Evolutionary conservation across 2,329 filamentous ascomycete species (phyloP).

Genomic region (Botryotinia convoluta): DNA sequence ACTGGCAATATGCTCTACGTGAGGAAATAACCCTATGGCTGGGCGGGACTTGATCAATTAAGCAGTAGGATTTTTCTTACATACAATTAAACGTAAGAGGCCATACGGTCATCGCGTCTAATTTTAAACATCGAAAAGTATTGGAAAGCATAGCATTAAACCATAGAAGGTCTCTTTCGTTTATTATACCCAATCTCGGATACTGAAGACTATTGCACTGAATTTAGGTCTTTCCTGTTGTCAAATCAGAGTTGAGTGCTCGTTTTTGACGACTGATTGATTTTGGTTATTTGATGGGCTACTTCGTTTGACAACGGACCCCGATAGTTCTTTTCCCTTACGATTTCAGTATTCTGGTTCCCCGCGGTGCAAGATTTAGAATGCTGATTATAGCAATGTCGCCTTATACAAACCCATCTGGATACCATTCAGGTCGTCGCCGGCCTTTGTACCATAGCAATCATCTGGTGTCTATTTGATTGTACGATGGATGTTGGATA

Average conservation of each 20-base stretch:
- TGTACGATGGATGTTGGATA: too few species aligned
- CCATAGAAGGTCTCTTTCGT: rapidly evolving
- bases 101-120: neutral
- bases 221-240: neutral
- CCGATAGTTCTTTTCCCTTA: neutral
- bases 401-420: too few species aligned
- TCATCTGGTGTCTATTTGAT: too few species aligned
- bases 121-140: neutral
- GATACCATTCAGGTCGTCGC: too few species aligned
- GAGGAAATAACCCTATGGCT: neutral
- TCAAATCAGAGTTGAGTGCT: neutral
- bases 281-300: neutral
- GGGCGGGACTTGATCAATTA: neutral
- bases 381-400: too few species aligned
- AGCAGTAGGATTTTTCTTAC: neutral
- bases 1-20: neutral
- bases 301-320: neutral
- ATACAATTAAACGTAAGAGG: too few species aligned
- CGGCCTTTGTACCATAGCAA: too few species aligned
- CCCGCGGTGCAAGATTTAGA: too few species aligned
- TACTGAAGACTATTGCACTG: neutral
- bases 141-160: neutral
- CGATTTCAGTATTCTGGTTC: neutral
- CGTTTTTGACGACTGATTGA: neutral
- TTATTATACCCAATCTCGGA: neutral